Base-by-base conservation (phyloP, 192 early-diverging fungal genomes). In the Coemansia biformis region DNA sequence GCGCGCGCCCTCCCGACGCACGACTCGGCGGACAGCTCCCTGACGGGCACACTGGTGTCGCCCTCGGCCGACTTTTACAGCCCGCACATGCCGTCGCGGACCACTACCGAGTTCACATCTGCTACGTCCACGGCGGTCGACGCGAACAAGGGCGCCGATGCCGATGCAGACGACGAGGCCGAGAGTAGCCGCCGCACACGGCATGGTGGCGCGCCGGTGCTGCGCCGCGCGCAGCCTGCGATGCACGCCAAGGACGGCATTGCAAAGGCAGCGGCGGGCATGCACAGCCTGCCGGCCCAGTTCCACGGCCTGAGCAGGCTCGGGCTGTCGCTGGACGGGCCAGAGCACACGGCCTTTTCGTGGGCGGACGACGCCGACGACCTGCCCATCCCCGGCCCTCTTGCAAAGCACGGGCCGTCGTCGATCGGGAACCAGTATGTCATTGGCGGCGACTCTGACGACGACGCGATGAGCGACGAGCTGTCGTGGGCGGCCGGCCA, bases 321-420 rank as follows among this genome's bases (percentile, higher is more conserved):
- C 40, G 19, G 34, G 15, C 29, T 45, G 19, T 17, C n/a, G 23
- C 29, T 48, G 33, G 51, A 69, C 34, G 47, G 26, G 22, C 42
- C 48, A 12, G 33, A 24, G 2, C 31, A 51, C 16, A 48, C 62
- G 18, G 43, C 57, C 11, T 77, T 77, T 44, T 66, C 66, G 14
- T 77, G 75, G 75, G 75, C 66, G 6, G 75, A 77, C 38, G 67
- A 70, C 34, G 67, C 55, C 36, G 72, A 75, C 32, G 72, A 75
- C 33, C 51, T 74, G 38, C 70, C 70, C 32, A 74, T 74, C 11
- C 63, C 63, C 23, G 62, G 58, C 46, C 42, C 62, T 31, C 29
- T 38, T 8, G 43, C 54, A 9, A 38, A 33, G 7, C 29, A 8
- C 29, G 7, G 29, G 29, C 29, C 9, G 7, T 10, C 29, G 29